Conservation (phyloP, 495 filamentous ascomycete species). For the Annulohypoxylon bovei region DNA sequence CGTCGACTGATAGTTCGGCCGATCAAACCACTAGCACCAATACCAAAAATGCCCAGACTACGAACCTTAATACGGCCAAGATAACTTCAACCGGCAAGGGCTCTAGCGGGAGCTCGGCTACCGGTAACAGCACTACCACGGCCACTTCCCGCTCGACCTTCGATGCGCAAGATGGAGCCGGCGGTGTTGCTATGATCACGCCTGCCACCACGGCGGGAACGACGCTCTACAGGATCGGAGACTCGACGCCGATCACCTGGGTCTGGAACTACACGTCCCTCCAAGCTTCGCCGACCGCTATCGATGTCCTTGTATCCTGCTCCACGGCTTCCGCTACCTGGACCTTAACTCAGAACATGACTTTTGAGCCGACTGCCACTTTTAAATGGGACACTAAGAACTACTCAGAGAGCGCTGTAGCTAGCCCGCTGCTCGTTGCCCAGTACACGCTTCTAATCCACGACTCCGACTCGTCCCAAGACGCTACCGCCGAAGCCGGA, state of each 20-base stretch:
- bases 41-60: slow-evolving; percentile 19
- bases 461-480: slow-evolving; percentile 72
- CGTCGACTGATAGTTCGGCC: slow-evolving; percentile 2
- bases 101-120: slow-evolving; percentile 14
- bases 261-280: slow-evolving; percentile 96
- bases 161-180: slow-evolving; percentile 70
- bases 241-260: slow-evolving; percentile 82
- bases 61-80: slow-evolving; percentile 51
- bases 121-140: slow-evolving; percentile 54
- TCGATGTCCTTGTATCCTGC: slow-evolving; percentile 87
- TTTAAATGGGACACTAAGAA: slow-evolving; percentile 81
- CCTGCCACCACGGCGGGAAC: slow-evolving; percentile 67
- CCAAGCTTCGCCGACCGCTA: slow-evolving; percentile 73
- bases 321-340: slow-evolving; percentile 57
- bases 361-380: slow-evolving; percentile 52
- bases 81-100: slow-evolving; percentile 1
- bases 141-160: slow-evolving; percentile 64
- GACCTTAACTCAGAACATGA: slow-evolving; percentile 65
- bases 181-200: slow-evolving; percentile 83
- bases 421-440: slow-evolving; percentile 69
- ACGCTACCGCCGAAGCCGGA: slow-evolving; percentile 72
- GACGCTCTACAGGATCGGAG: slow-evolving; percentile 88
- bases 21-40: slow-evolving; percentile 22
- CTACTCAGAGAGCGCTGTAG: slow-evolving; percentile 70
- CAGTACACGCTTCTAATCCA: slow-evolving; percentile 87